Conservation (phyloP, 139 green algal genomes). For the Astrephomene gubernaculifera region DNA sequence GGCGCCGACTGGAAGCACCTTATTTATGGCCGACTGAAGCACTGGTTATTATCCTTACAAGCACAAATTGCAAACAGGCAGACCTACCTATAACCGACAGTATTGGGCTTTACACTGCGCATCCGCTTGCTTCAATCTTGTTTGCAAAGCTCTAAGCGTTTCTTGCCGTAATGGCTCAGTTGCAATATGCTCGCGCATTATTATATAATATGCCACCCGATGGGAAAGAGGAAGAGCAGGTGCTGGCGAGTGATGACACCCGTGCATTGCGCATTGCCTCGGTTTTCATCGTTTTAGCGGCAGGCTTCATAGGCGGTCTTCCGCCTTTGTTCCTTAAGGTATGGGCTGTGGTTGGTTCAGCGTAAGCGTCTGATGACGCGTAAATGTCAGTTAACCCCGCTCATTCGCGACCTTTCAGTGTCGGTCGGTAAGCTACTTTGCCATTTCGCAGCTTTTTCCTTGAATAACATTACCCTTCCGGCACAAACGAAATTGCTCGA, state of each 20-base stretch:
- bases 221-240: neutral
- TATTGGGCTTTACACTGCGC: too few species aligned
- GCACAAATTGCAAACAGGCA: too few species aligned
- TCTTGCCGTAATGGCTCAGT: neutral
- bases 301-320: neutral
- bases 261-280: neutral
- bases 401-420: neutral
- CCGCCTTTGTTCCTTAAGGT: neutral
- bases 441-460: neutral
- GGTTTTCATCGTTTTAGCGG: neutral
- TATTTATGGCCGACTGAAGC: too few species aligned
- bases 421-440: neutral
- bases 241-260: neutral
- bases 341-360: neutral
- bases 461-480: neutral
- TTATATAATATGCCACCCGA: neutral
- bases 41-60: too few species aligned
- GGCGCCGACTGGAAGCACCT: too few species aligned
- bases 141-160: neutral
- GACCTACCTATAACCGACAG: too few species aligned
- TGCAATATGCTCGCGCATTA: neutral
- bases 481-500: too few species aligned
- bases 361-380: neutral
- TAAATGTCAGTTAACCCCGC: neutral
- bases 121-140: too few species aligned